phyloP scores from a whole-genome alignment of 257 asterid species.

The Paulownia fortunei region DNA sequence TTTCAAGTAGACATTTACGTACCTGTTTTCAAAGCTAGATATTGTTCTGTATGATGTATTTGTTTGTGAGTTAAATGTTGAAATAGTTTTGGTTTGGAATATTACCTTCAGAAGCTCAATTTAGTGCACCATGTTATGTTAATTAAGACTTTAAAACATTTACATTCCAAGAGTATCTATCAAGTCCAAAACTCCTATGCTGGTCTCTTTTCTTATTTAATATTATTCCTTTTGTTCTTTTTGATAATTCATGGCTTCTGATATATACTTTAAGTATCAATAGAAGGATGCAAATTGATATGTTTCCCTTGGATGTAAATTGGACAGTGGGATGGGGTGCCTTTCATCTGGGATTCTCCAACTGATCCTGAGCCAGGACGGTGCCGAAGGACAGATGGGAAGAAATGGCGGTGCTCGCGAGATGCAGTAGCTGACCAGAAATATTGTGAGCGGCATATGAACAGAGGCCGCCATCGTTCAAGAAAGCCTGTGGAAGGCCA shows the following conservation, averaged over 20 bases:
- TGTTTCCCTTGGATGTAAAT: background rate
- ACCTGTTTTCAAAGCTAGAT: background rate
- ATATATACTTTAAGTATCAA: too few relatives aligned
- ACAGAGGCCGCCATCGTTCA: constrained; percentile 99
- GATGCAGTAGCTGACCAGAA: constrained; percentile 93
- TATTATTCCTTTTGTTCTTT: too few relatives aligned
- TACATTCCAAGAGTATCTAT: too few relatives aligned
- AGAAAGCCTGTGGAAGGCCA: constrained; percentile 99
- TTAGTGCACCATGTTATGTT: background rate
- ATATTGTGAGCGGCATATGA: constrained; percentile 97
- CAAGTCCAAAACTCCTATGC: too few relatives aligned
- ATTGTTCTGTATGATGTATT: background rate
- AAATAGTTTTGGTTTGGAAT: background rate
- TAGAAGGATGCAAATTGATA: too few relatives aligned
- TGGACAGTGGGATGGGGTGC: constrained; percentile 91
- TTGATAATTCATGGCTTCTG: background rate
- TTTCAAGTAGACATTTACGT: background rate
- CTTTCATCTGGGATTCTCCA: constrained; percentile 79
- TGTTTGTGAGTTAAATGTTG: background rate
- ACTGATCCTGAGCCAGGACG: constrained; percentile 97
- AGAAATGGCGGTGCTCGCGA: constrained; percentile 99
- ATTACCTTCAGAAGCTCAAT: background rate
- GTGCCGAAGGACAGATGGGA: constrained; percentile 97
- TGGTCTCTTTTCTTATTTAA: too few relatives aligned
- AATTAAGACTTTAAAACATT: too few relatives aligned